Conservation (phyloP, 805 yeast species). For the Barnettozyma pratensis region DNA sequence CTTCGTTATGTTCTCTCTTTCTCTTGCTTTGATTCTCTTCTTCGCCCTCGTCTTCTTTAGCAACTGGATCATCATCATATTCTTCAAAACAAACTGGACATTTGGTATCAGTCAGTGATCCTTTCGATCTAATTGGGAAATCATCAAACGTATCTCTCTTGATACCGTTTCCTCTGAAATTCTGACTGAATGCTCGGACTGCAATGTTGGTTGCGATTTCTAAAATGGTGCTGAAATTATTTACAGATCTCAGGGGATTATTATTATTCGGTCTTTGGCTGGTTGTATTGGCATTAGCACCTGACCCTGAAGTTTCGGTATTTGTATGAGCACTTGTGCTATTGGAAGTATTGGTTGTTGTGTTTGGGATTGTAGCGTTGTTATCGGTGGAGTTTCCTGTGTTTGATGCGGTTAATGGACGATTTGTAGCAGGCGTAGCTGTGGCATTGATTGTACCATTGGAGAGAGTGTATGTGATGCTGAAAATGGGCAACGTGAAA, state of each 20-base stretch:
- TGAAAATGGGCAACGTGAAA: too few species aligned
- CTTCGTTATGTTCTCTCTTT: conserved; percentile 18
- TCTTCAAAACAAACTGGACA: conserved; percentile 68
- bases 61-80: conserved; percentile 23
- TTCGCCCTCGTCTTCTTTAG: not conserved
- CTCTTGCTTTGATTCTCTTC: conserved; percentile 20
- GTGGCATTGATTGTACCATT: too few species aligned
- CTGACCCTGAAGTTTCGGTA: not conserved
- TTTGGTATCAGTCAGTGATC: conserved; percentile 29
- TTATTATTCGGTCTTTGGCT: not conserved
- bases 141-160: conserved; percentile 46
- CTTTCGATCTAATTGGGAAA: conserved; percentile 34
- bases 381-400: conserved; percentile 5
- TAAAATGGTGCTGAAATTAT: conserved; percentile 23
- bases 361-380: not conserved
- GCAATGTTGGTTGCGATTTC: conserved; percentile 69
- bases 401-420: not conserved
- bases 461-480: too few species aligned
- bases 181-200: conserved; percentile 42
- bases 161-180: conserved; percentile 37
- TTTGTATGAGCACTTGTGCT: not conserved
- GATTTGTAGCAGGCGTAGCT: too few species aligned
- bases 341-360: not conserved
- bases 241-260: too few species aligned
- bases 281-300: not conserved